Evolutionary conservation across 106 monocot genomes (phyloP).

Genomic region (Xerophyta viscosa): DNA sequence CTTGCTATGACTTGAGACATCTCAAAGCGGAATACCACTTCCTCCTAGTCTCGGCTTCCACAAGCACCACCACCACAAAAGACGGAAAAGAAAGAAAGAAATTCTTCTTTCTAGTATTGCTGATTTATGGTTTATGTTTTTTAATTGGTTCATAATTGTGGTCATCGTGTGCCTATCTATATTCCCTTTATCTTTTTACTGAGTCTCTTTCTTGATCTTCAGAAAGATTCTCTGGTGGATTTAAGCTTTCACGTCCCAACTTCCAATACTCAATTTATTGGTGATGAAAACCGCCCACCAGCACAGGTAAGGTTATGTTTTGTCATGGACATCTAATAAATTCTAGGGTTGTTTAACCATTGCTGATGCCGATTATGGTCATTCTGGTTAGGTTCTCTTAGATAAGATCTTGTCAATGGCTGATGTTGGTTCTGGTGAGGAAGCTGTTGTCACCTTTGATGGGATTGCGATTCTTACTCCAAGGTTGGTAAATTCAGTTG

Average conservation of each 20-base stretch:
- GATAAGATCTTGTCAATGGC: conserved; percentile 77
- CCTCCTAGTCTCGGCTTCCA: too few species aligned
- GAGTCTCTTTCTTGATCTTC: background rate
- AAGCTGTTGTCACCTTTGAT: conserved; percentile 86
- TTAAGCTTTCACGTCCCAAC: conserved; percentile 88
- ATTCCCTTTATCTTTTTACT: background rate
- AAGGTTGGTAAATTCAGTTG: too few species aligned
- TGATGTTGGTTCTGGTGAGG: conserved; percentile 93
- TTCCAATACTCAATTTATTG: conserved; percentile 90
- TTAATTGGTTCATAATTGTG: background rate
- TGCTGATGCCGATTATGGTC: background rate
- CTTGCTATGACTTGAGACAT: too few species aligned
- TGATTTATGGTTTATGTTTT: too few species aligned
- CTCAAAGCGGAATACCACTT: too few species aligned
- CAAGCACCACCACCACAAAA: too few species aligned
- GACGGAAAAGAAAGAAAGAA: too few species aligned
- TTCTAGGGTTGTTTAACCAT: background rate
- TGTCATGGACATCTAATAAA: background rate
- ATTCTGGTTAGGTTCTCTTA: conserved; percentile 54
- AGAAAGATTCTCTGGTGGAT: conserved; percentile 99
- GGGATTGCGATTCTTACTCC: conserved; percentile 97
- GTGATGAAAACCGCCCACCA: conserved; percentile 82
- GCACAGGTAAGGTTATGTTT: conserved; percentile 55
- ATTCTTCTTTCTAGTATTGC: too few species aligned
- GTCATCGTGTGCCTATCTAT: background rate